A percentile compares a stretch with the other conserved stretches of the same genome.
Conservation (phyloP, 495 filamentous ascomycete species). For the Poronia punctata region DNA sequence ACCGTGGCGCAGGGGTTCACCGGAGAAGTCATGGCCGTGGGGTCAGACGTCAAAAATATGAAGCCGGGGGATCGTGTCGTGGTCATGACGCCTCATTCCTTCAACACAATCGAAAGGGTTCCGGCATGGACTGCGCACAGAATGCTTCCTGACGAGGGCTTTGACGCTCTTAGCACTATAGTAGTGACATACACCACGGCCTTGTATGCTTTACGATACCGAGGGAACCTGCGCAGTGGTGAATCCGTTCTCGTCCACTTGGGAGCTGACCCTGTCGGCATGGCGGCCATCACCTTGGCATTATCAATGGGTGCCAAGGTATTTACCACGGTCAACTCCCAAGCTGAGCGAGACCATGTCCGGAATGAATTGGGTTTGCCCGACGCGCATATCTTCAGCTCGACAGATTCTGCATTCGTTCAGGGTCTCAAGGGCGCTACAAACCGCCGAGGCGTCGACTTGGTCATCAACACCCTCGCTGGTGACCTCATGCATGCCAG, state of each 20-base stretch:
- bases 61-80: constrained; percentile 31
- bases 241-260: constrained; percentile 50
- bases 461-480: constrained; percentile 49
- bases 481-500: constrained; percentile 42
- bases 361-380: constrained; percentile 35
- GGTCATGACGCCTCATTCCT: constrained; percentile 23
- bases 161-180: constrained; percentile 22
- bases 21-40: constrained; percentile 8
- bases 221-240: constrained; percentile 25
- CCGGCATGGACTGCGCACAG: constrained; percentile 22
- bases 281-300: constrained; percentile 40
- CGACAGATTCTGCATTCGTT: constrained; percentile 28
- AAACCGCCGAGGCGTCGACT: constrained; percentile 38
- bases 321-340: constrained; percentile 41
- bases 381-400: constrained; percentile 41
- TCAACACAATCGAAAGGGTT: constrained; percentile 25
- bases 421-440: constrained; percentile 37
- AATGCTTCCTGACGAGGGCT: constrained; percentile 17
- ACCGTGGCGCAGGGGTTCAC: constrained; percentile 9
- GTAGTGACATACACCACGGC: constrained; percentile 44
- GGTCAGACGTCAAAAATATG: constrained; percentile 1
- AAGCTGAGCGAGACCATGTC: constrained; percentile 35
- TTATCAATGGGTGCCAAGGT: constrained; percentile 40
- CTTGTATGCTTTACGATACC: constrained; percentile 34
- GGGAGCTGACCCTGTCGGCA: constrained; percentile 43